Percentiles rank a stretch among this genome's conserved stretches.
Evolutionary conservation across 306 rosid genomes (phyloP).

Genomic region (Acacia acuminata): DNA sequence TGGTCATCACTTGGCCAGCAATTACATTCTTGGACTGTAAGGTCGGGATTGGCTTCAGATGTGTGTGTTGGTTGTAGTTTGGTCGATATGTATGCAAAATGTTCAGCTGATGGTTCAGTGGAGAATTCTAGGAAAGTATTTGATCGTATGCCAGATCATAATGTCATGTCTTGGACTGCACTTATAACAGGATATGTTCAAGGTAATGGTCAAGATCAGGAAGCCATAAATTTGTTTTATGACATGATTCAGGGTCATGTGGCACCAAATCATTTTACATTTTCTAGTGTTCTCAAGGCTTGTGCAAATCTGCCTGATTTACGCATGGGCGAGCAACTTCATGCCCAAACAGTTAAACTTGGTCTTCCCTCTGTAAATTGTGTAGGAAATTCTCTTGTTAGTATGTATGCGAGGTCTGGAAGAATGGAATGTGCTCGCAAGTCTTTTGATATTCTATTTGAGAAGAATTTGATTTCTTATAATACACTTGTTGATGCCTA

Average conservation of each 20-base stretch:
- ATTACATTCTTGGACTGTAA: conserved; percentile 56
- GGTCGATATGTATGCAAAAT: conserved; percentile 65
- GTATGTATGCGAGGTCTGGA: conserved; percentile 62
- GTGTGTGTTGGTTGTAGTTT: conserved; percentile 58
- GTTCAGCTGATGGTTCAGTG: conserved; percentile 36
- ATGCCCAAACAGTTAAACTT: conserved; percentile 47
- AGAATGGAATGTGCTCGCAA: conserved; percentile 56
- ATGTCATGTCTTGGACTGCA: conserved; percentile 71
- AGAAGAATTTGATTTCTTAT: conserved; percentile 49
- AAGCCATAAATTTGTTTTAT: conserved; percentile 47
- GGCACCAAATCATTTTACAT: conserved; percentile 59
- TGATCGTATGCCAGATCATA: conserved; percentile 42
- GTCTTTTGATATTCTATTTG: conserved; percentile 53
- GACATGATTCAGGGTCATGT: conserved; percentile 45
- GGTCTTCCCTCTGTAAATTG: conserved; percentile 48
- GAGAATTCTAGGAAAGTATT: conserved; percentile 47
- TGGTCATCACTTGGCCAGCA: conserved; percentile 51
- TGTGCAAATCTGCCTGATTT: conserved; percentile 51
- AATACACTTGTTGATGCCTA: conserved; percentile 37
- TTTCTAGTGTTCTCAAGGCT: conserved; percentile 57
- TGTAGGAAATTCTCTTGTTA: conserved; percentile 61
- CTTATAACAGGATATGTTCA: conserved; percentile 50
- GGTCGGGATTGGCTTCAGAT: conserved; percentile 49
- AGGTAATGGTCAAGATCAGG: conserved; percentile 41
- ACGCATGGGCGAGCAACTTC: conserved; percentile 46